These are phyloP conservation scores for Zygotorulaspora chibaensis DNA, from an alignment of 805 yeast genomes.

Conservation along the genomic window DNA sequence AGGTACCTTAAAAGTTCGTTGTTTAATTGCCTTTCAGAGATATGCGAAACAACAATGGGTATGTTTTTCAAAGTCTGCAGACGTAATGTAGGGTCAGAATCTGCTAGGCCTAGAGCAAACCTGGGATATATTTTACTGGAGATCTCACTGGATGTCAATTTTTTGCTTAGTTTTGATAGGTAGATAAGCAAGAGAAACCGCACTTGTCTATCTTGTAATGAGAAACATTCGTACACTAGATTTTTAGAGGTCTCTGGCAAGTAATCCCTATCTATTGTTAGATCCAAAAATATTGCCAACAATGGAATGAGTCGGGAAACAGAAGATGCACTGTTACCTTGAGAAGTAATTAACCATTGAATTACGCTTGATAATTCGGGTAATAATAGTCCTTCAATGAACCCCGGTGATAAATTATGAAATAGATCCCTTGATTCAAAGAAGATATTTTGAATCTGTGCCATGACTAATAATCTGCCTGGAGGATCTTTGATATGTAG, in stretches of 20 bases:
- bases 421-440: conserved; percentile 38
- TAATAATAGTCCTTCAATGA: conserved; percentile 56
- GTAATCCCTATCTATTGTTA: conserved; percentile 38
- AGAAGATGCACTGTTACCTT: conserved; percentile 30
- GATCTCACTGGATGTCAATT: conserved; percentile 55
- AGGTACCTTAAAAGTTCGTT: conserved; percentile 76
- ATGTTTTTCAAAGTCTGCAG: conserved; percentile 67
- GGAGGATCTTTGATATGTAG: conserved; percentile 48
- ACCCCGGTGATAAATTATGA: conserved; percentile 43
- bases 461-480: conserved; percentile 45
- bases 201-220: conserved; percentile 69
- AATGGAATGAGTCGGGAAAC: conserved; percentile 31
- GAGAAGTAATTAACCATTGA: conserved; percentile 17
- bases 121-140: conserved; percentile 64
- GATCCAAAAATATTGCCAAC: conserved; percentile 31
- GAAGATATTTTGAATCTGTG: conserved; percentile 27
- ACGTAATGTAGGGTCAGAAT: conserved; percentile 74
- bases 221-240: conserved; percentile 56
- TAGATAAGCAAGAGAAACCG: conserved; percentile 66
- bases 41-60: conserved; percentile 51
- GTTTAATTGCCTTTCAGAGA: conserved; percentile 76
- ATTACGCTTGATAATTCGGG: conserved; percentile 51
- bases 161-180: conserved; percentile 50
- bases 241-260: conserved; percentile 44
- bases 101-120: conserved; percentile 78